These are phyloP conservation scores for Boletus rubroflammeus DNA, from an alignment of 768 basidiomycete species.

Conservation along the genomic window DNA sequence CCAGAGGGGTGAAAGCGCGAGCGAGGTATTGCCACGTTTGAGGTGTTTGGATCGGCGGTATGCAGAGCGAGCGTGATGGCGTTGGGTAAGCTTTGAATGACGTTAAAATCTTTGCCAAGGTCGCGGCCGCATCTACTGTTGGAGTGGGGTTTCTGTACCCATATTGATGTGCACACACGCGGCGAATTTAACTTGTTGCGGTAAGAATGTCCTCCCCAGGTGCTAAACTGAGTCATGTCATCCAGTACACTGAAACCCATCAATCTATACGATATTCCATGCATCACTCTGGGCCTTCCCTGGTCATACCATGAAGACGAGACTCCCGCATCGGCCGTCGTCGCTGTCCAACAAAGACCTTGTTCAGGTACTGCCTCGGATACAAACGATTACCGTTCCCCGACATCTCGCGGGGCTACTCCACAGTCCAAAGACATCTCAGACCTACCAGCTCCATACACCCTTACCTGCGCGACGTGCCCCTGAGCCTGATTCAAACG, in stretches of 20 bases:
- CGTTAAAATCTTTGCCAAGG: neutral
- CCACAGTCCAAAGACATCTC: constrained; percentile 27
- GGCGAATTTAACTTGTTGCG: neutral
- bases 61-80: neutral
- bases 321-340: neutral
- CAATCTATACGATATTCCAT: constrained; percentile 36
- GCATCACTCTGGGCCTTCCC: constrained; percentile 20
- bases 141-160: neutral
- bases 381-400: constrained; percentile 31
- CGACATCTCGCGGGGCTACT: constrained; percentile 41
- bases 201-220: neutral
- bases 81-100: neutral
- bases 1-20: constrained; percentile 14
- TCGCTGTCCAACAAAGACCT: neutral
- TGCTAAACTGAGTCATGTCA: constrained; percentile 3
- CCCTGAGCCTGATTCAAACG: too few species aligned
- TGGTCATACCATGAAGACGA: constrained; percentile 32
- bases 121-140: neutral
- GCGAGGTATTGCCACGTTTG: constrained; percentile 28
- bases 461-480: constrained; percentile 51
- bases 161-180: neutral
- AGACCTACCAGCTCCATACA: constrained; percentile 32
- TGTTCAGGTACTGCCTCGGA: constrained; percentile 12
- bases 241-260: constrained; percentile 20
- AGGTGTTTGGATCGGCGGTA: constrained; percentile 21